Evolutionary conservation across 345 rosid genomes (phyloP), one percentile per base, ranked within the genome.

Genomic region (Arabidopsis arenosa): DNA sequence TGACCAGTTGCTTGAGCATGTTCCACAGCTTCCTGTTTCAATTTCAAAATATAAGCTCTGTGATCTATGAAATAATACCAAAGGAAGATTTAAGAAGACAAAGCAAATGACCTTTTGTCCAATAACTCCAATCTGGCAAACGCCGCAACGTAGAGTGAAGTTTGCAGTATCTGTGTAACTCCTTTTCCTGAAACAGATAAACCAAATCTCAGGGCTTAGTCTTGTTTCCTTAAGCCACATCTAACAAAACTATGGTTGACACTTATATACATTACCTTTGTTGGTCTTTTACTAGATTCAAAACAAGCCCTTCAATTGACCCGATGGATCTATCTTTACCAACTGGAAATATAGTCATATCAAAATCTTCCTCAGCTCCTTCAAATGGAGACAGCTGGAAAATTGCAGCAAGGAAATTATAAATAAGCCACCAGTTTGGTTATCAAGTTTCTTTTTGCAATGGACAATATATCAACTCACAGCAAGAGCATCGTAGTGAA

Each of bases 1-100:
- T 95, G 98, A 62, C 97, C 98, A 5, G 97, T 92, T 40, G 96
- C 96, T 80, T 86, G 93, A 23, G 99, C 97, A 84, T 95, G 97
- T 76, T 89, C 97, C 75, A 75, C 87, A 43, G 98, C 98, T 82
- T 92, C 97, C 97, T 95, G 85, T 78, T 62, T 36, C 51, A 39
- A 7, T 6, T 62, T 82, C 54, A 32, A 37, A 55, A 26, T 7
- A 43, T 8, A 53, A 44, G 12, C 75, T 70, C 65, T 11, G 28
- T 44, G 65, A 55, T 70, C 11, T 7, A 33, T 51, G 32, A 5
- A 76, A 61, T n/a, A 37, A 75, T 12, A 52, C n/a, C 32, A 61
- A 66, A 64, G 18, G 15, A 36, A 28, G 12, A 36, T 21, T 6
- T 45, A 54, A 65, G 12, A 51, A 32, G 55, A 60, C 6, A 47